phyloP scores from a whole-genome alignment of 169 alveolate species.

The Amoebophrya sp. region DNA sequence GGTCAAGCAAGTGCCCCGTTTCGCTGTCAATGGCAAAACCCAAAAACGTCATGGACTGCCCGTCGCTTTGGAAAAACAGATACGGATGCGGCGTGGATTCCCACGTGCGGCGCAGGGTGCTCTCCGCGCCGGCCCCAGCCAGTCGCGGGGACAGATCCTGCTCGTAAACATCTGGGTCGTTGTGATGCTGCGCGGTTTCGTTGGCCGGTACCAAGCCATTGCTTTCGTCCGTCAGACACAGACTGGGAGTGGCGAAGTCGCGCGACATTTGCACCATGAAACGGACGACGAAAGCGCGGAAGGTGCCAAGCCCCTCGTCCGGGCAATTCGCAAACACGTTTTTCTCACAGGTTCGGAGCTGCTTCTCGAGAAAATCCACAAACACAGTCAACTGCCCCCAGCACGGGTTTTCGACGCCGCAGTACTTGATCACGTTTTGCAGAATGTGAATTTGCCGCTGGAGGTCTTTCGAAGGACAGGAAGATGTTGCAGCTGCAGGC shows the following conservation, averaged over 20 bases:
- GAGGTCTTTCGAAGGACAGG: too few relatives aligned
- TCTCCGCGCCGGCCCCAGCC: neutral
- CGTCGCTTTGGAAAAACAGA: neutral
- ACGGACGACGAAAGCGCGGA: neutral
- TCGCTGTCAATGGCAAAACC: neutral
- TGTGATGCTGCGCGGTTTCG: too few relatives aligned
- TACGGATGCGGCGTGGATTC: neutral
- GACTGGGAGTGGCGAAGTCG: conserved; percentile 15
- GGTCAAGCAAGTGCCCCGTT: neutral
- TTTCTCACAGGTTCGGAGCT: neutral
- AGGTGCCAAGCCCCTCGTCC: neutral
- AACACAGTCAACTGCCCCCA: neutral
- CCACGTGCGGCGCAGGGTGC: conserved; percentile 15
- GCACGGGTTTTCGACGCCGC: neutral
- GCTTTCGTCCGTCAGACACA: neutral
- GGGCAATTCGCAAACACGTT: neutral
- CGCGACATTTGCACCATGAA: neutral
- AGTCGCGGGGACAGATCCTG: too few relatives aligned
- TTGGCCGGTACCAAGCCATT: neutral
- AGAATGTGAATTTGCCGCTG: neutral
- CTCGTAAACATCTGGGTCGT: too few relatives aligned
- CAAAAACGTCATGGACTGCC: neutral
- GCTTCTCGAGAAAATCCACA: neutral
- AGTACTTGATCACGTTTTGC: neutral
- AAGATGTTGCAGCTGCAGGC: too few relatives aligned